phyloP scores from a whole-genome alignment of 2,329 filamentous ascomycete genomes.

The Cladophialophora exuberans region DNA sequence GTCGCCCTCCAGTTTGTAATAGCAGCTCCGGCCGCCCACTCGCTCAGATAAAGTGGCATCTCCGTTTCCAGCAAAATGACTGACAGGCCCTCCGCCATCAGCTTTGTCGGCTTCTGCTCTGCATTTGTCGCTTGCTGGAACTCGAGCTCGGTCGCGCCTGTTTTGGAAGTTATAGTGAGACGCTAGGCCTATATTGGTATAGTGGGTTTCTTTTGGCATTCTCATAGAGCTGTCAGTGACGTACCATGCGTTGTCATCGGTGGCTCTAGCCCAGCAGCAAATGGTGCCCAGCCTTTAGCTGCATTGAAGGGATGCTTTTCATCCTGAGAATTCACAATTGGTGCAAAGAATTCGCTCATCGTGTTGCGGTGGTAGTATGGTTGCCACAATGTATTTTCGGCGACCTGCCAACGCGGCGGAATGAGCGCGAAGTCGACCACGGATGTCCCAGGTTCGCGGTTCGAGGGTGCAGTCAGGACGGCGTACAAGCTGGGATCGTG shows the following conservation, averaged over 20 bases:
- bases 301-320: conserved; percentile 8
- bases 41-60: conserved; percentile 19
- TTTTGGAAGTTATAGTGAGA: neutral
- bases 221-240: neutral
- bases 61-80: conserved; percentile 28
- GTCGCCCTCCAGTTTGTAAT: neutral
- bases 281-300: conserved; percentile 12
- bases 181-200: neutral
- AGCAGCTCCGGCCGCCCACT: conserved; percentile 19
- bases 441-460: conserved; percentile 32
- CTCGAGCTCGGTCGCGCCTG: neutral
- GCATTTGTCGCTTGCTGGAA: conserved; percentile 10
- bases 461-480: conserved; percentile 45
- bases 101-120: conserved; percentile 13
- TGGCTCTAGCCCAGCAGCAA: conserved; percentile 1
- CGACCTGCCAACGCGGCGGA: conserved; percentile 45
- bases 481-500: conserved; percentile 47
- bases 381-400: conserved; percentile 44
- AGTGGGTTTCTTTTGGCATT: neutral
- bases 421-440: conserved; percentile 46
- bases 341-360: conserved; percentile 38
- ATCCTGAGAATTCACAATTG: conserved; percentile 23
- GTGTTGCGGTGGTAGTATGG: conserved; percentile 50
- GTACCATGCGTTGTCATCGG: conserved; percentile 19
- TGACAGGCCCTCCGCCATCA: conserved; percentile 19